These are phyloP conservation scores for Dipteronia sinensis DNA, from an alignment of 345 rosid genomes.

Conservation along the genomic window DNA sequence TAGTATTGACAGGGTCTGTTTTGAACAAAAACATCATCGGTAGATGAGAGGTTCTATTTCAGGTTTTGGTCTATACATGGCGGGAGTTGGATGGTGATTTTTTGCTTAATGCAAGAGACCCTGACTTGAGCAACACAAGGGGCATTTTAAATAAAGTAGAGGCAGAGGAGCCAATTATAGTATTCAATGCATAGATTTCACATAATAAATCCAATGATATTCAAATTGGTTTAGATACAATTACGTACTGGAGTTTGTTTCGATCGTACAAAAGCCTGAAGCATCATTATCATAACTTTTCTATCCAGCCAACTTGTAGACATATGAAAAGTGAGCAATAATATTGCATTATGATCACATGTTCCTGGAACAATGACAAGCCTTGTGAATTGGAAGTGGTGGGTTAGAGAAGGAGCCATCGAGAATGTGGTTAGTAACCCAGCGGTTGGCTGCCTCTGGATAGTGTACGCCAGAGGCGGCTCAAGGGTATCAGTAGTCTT, in stretches of 20 bases:
- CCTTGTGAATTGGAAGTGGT: conserved; percentile 32
- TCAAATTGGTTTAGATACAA: conserved; percentile 5
- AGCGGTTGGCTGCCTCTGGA: conserved; percentile 57
- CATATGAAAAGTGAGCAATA: not conserved
- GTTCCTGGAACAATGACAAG: conserved; percentile 14
- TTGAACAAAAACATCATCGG: not conserved
- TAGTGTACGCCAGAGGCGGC: conserved; percentile 26
- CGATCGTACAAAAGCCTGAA: not conserved
- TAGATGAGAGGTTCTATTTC: not conserved
- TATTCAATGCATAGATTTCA: not conserved
- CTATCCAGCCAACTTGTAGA: not conserved
- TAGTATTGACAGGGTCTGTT: not conserved
- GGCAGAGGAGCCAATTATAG: not conserved
- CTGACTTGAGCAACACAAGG: not conserved
- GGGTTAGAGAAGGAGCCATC: conserved; percentile 51
- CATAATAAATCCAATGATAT: no score
- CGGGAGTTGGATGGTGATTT: not conserved
- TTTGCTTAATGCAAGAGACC: conserved; percentile 3
- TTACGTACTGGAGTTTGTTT: not conserved
- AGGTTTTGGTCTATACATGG: not conserved
- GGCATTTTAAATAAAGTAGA: not conserved
- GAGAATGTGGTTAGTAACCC: conserved; percentile 48
- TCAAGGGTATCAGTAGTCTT: no score
- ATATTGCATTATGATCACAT: conserved; percentile 2
- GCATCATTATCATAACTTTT: not conserved